phyloP scores from a whole-genome alignment of 371 early-diverging fungal species.

The Coemansia sp. region DNA sequence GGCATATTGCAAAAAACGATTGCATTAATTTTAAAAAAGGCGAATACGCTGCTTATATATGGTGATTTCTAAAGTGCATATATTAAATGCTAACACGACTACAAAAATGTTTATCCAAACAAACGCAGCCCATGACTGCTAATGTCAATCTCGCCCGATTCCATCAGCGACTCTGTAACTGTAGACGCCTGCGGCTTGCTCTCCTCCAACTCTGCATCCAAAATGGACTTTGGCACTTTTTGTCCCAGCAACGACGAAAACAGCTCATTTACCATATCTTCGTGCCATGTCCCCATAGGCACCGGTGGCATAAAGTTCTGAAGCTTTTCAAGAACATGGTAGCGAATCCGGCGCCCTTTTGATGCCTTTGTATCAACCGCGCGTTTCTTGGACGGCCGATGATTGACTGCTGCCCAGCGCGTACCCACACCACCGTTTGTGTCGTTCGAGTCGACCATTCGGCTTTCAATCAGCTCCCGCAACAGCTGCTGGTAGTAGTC shows the following conservation, averaged over 20 bases:
- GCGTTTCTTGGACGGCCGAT: conserved; percentile 67
- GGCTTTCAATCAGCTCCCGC: conserved; percentile 89
- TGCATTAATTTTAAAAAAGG: not conserved
- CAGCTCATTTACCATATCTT: conserved; percentile 85
- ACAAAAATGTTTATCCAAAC: conserved; percentile 10
- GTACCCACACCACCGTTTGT: conserved; percentile 68
- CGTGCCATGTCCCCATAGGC: conserved; percentile 86
- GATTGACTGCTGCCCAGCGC: conserved; percentile 76
- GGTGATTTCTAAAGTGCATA: not conserved
- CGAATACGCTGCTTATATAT: not conserved
- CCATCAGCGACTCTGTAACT: not conserved
- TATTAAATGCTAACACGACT: not conserved
- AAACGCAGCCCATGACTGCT: conserved; percentile 17
- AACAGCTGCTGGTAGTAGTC: conserved; percentile 93
- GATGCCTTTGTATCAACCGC: conserved; percentile 81
- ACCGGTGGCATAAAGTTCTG: conserved; percentile 95
- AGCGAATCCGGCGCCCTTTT: conserved; percentile 89
- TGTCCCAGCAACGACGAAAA: conserved; percentile 82
- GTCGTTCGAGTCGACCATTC: conserved; percentile 86
- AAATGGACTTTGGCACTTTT: conserved; percentile 48
- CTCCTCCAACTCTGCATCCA: conserved; percentile 27
- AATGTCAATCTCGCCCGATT: conserved; percentile 9
- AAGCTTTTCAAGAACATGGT: conserved; percentile 91
- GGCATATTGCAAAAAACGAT: conserved; percentile 3
- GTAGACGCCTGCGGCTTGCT: not conserved